phyloP scores from a whole-genome alignment of 2,329 filamentous ascomycete species.

The Exophiala dermatitidis region DNA sequence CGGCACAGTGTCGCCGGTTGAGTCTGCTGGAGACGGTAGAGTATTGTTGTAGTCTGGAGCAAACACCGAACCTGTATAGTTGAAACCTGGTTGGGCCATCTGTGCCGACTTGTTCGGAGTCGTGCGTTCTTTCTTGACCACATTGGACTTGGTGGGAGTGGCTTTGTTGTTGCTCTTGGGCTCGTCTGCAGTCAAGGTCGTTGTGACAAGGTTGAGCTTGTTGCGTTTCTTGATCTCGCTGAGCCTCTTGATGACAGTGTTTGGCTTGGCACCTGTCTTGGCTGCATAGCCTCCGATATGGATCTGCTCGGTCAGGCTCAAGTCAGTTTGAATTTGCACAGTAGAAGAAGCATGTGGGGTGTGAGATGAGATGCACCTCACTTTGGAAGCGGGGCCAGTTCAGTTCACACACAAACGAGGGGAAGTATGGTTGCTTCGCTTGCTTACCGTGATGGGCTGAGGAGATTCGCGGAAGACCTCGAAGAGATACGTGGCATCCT shows the following conservation, averaged over 20 bases:
- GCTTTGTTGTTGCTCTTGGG: not conserved
- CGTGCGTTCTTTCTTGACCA: no score
- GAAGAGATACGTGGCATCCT: constrained; percentile 15
- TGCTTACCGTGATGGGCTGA: constrained; percentile 8
- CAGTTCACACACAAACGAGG: not conserved
- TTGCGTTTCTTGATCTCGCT: constrained; percentile 18
- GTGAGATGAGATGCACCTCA: no score
- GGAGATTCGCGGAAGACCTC: constrained; percentile 12
- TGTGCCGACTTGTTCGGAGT: no score
- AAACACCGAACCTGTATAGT: not conserved
- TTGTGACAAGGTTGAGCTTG: constrained; percentile 15
- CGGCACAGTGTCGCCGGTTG: not conserved
- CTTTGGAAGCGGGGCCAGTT: no score
- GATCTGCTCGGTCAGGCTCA: constrained; percentile 4
- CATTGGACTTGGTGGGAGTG: not conserved
- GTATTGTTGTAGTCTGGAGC: not conserved
- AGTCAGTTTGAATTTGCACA: no score
- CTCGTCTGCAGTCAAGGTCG: constrained; percentile 1
- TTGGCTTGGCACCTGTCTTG: constrained; percentile 14
- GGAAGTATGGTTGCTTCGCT: not conserved
- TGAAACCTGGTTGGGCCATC: no score
- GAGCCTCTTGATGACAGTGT: constrained; percentile 14
- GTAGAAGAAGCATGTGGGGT: no score
- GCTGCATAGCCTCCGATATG: constrained; percentile 8
- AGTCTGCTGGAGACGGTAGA: constrained; percentile 7